Conservation (phyloP, 2,329 filamentous ascomycete species). For the Trichophaea hybrida region DNA sequence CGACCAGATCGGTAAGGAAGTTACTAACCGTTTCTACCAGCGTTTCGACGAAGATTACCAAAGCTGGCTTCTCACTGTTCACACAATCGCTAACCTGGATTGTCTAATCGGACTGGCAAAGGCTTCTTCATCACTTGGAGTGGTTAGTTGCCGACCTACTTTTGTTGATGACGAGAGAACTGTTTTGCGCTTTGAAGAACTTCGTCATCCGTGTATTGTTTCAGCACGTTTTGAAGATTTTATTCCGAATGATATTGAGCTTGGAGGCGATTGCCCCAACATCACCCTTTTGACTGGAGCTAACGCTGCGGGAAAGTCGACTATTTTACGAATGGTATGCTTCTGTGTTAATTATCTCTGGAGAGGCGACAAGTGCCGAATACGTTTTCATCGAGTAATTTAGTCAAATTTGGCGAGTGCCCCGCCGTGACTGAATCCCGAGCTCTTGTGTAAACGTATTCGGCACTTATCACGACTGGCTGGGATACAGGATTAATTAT, state of each 20-base stretch:
- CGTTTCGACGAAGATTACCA: slow-evolving; percentile 80
- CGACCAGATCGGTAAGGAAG: slow-evolving; percentile 75
- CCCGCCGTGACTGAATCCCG: no score
- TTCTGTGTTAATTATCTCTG: slow-evolving; percentile 44
- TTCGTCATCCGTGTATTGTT: slow-evolving; percentile 89
- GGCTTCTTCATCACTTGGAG: slow-evolving; percentile 66
- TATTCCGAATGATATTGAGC: slow-evolving; percentile 82
- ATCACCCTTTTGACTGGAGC: no score
- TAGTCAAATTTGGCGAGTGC: slow-evolving; percentile 46
- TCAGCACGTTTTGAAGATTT: slow-evolving; percentile 63
- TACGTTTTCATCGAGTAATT: slow-evolving; percentile 45
- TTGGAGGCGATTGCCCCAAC: slow-evolving; percentile 47
- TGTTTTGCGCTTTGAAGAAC: slow-evolving; percentile 77
- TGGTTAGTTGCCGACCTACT: slow-evolving; percentile 74
- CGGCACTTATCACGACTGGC: slow-evolving; percentile 32
- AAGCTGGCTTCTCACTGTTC: slow-evolving; percentile 74
- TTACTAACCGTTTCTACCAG: slow-evolving; percentile 65
- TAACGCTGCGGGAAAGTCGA: slow-evolving; percentile 28
- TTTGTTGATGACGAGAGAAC: slow-evolving; percentile 71
- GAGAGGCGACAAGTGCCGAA: slow-evolving; percentile 84
- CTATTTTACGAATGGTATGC: slow-evolving; percentile 66
- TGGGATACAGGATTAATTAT: no score
- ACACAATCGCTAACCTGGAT: slow-evolving; percentile 80
- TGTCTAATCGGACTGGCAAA: slow-evolving; percentile 88
- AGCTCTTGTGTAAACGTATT: no score